Conservation (phyloP, 495 filamentous ascomycete genomes). For the Xylaria grammica region DNA sequence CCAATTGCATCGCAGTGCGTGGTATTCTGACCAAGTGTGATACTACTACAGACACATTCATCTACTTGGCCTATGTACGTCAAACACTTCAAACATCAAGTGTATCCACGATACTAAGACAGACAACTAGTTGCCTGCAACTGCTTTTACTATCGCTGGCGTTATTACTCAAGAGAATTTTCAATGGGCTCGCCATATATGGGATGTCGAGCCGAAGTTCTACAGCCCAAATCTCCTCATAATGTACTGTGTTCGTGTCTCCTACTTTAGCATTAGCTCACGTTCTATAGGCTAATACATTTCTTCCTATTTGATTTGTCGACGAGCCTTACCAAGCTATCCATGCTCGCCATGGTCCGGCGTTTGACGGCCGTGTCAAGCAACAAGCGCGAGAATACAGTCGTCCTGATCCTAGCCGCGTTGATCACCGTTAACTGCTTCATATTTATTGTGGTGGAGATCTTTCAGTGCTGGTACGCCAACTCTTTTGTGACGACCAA, state of each 20-base stretch:
- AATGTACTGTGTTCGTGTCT: conserved; percentile 29
- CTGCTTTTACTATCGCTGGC: conserved; percentile 52
- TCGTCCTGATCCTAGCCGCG: conserved; percentile 48
- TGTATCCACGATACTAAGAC: neutral
- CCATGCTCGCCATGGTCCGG: conserved; percentile 58
- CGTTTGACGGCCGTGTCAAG: conserved; percentile 33
- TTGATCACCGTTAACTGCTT: conserved; percentile 51
- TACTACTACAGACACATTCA: too few species aligned
- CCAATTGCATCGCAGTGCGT: too few species aligned
- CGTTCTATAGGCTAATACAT: conserved; percentile 48
- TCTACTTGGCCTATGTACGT: conserved; percentile 44
- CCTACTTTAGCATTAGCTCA: neutral
- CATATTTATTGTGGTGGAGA: conserved; percentile 54
- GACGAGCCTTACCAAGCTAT: conserved; percentile 61
- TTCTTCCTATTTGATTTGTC: conserved; percentile 60
- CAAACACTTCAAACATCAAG: neutral
- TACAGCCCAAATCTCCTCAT: conserved; percentile 47
- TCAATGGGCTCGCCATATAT: conserved; percentile 63
- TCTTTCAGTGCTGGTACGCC: conserved; percentile 64
- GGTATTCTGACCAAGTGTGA: too few species aligned
- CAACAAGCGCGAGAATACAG: conserved; percentile 28
- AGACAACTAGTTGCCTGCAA: conserved; percentile 32
- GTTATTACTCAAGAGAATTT: conserved; percentile 47
- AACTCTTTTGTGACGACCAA: neutral
- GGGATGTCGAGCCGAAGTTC: conserved; percentile 51